These are phyloP conservation scores for Erodium trifolium DNA, from an alignment of 441 rosid genomes.

Conservation along the genomic window DNA sequence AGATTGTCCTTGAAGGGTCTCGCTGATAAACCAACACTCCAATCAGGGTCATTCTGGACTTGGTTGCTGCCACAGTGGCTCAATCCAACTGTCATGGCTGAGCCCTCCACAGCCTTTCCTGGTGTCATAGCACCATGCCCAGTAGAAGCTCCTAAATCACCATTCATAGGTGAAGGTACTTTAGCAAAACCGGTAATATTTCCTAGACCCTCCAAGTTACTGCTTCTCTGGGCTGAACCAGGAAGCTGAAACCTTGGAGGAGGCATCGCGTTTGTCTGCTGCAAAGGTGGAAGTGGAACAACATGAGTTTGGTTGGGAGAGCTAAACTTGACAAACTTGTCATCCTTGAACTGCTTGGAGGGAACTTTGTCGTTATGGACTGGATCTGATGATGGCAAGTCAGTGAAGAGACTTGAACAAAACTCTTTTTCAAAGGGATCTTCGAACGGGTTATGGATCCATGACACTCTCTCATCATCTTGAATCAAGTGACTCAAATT, in stretches of 20 bases:
- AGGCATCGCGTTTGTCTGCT: constrained; percentile 27
- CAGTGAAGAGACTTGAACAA: constrained; percentile 41
- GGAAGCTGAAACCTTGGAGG: constrained; percentile 41
- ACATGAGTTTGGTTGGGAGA: not conserved
- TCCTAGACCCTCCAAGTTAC: constrained; percentile 17
- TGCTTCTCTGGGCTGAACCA: constrained; percentile 24
- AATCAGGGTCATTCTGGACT: constrained; percentile 16
- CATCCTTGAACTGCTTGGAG: too few relatives aligned
- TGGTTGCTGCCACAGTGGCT: constrained; percentile 57
- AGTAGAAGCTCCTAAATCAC: too few relatives aligned
- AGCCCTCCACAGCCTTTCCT: constrained; percentile 30
- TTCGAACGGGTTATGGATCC: constrained; percentile 59
- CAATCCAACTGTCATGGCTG: constrained; percentile 20
- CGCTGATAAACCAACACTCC: too few relatives aligned
- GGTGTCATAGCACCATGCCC: constrained; percentile 10
- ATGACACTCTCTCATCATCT: constrained; percentile 49
- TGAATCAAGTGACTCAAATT: constrained; percentile 35
- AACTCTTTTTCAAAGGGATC: constrained; percentile 51
- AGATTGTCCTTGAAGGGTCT: constrained; percentile 21
- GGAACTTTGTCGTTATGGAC: too few relatives aligned
- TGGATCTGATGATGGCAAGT: constrained; percentile 21
- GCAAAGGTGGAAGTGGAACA: not conserved
- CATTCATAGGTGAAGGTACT: too few relatives aligned
- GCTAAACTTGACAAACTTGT: too few relatives aligned
- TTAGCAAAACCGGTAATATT: not conserved